phyloP scores from a whole-genome alignment of 176 grass and related monocot genomes.

The Sorghum bicolor region Sorghum_bicolor_NCBIv3 NC_012870.2:67591001-67591500 shows the following conservation, averaged over 20 bases:
- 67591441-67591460: slow-evolving; percentile 44
- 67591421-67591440: slow-evolving; percentile 3
- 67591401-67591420: slow-evolving; percentile 1
- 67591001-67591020: not conserved
- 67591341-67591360: slow-evolving; percentile 2
- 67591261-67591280: not conserved
- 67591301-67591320: not conserved
- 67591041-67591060: slow-evolving; percentile 8
- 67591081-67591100: not conserved
- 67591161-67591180: not conserved
- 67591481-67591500: slow-evolving; percentile 91
- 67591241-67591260: not conserved
- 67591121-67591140: slow-evolving; percentile 1
- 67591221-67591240: not conserved
- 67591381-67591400: not conserved
- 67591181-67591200: not conserved
- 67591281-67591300: slow-evolving; percentile 25
- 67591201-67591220: not conserved
- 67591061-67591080: not conserved
- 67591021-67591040: not conserved
- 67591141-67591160: not conserved
- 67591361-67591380: slow-evolving; percentile 18
- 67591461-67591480: slow-evolving; percentile 94
- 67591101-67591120: not conserved
- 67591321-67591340: not conserved